Base-by-base conservation (phyloP, 805 yeast species). In the Myxozyma vanderwaltii region DNA sequence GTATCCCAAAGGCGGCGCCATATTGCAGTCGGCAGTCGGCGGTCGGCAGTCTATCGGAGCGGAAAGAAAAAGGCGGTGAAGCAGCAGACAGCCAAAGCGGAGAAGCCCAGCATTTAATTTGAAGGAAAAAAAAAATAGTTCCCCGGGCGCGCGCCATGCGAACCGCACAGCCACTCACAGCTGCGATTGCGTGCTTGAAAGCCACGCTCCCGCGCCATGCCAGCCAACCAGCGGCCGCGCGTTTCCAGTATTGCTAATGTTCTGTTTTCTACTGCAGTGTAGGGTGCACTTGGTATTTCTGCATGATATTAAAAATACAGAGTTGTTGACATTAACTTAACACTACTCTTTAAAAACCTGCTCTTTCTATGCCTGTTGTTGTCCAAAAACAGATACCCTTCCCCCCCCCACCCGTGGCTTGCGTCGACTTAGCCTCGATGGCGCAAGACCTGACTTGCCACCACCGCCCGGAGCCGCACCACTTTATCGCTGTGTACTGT, bases 1-100 rank as follows among this genome's bases (percentile, higher is more conserved):
- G 36, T 19, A 59, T 7, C 65, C 65, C 10, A 46, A 17, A 19
- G 63, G 64, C 13, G 63, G 53, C 44, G 60, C 54, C 65, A 54
- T 61, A 8, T 35, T 35, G 38, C n/a, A 13, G 13, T 13, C n/a
- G n/a, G n/a, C n/a, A 35, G n/a, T 35, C 38, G 13, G 38, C 38
- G 13, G n/a, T 2, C 43, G 43, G 43, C 10, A 38, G 59, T 3
- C n/a, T 40, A 39, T 1, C 43, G 23, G 17, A 35, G 48, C 29
- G 41, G 38, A 36, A 24, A 36, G 39, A 35, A 7, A 45, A 27
- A 38, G 27, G 40, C 15, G 39, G 38, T 36, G 27, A 48, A 26
- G 38, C 27, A 21, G 48, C n/a, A n/a, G n/a, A n/a, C n/a, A n/a
- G n/a, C n/a, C n/a, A 23, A 19, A 35, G 43, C 17, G 24, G 29